A percentile compares a stretch with the other conserved stretches of the same genome.
Conservation (phyloP, 371 early-diverging fungal species). For the Batkoa obscura region DNA sequence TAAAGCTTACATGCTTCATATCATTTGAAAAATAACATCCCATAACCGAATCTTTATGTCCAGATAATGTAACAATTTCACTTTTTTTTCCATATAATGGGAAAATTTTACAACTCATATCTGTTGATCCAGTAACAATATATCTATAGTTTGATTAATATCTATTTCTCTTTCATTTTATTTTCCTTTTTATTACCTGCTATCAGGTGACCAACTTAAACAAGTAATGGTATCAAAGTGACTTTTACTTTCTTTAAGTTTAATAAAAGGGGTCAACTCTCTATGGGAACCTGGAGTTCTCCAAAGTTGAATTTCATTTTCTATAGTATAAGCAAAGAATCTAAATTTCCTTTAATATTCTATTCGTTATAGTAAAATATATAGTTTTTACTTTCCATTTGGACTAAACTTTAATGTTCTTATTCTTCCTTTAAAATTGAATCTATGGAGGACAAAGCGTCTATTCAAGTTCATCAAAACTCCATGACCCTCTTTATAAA, state of each 20-base stretch:
- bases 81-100: neutral
- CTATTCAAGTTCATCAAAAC: slow-evolving; percentile 69
- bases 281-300: slow-evolving; percentile 72
- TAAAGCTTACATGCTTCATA: neutral
- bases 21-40: slow-evolving; percentile 84
- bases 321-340: slow-evolving; percentile 70
- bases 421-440: slow-evolving; percentile 71
- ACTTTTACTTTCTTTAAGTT: slow-evolving; percentile 53
- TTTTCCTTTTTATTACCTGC: slow-evolving; percentile 15
- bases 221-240: slow-evolving; percentile 79
- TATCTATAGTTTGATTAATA: slow-evolving; percentile 16
- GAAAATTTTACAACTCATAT: slow-evolving; percentile 58
- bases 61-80: slow-evolving; percentile 46
- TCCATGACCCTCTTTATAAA: slow-evolving; percentile 62
- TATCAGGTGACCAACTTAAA: slow-evolving; percentile 74
- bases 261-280: slow-evolving; percentile 82
- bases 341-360: slow-evolving; percentile 12
- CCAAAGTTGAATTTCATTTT: slow-evolving; percentile 80
- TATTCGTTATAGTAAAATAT: neutral
- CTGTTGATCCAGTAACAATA: slow-evolving; percentile 68
- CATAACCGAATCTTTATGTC: slow-evolving; percentile 68
- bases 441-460: slow-evolving; percentile 61
- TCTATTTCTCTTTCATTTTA: neutral
- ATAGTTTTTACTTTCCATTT: slow-evolving; percentile 30
- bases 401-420: slow-evolving; percentile 63